Conservation (phyloP, 257 asterid species). For the Przewalskia tangutica region DNA sequence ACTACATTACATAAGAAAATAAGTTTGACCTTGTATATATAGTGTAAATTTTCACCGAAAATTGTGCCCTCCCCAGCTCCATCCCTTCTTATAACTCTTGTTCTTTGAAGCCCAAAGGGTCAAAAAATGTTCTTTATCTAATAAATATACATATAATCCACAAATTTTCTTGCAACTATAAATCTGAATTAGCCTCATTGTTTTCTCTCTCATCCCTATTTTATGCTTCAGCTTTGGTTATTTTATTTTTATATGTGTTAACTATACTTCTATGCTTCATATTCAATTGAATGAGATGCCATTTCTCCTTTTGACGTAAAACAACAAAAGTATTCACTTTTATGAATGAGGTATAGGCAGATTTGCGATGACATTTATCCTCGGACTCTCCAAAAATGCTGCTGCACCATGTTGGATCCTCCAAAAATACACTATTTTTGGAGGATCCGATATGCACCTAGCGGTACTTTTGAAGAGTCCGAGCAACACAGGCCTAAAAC, state of each 20-base stretch:
- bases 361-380: no score
- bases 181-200: background rate
- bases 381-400: no score
- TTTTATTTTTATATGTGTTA: background rate
- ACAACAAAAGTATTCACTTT: background rate
- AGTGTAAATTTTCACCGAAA: background rate
- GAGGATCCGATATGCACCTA: no score
- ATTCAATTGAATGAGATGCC: background rate
- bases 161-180: background rate
- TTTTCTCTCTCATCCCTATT: background rate
- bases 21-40: background rate
- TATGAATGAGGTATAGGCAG: background rate
- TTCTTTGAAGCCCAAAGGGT: background rate
- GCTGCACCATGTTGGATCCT: no score
- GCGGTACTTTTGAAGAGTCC: no score
- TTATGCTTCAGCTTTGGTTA: background rate
- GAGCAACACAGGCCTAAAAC: no score
- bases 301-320: background rate
- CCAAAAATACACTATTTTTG: no score
- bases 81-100: no score
- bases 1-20: background rate
- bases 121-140: background rate
- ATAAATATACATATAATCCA: background rate
- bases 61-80: background rate
- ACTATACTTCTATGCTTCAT: background rate